Conservation (phyloP, 768 basidiomycete species). For the Coprinopsis marcescibilis region DNA sequence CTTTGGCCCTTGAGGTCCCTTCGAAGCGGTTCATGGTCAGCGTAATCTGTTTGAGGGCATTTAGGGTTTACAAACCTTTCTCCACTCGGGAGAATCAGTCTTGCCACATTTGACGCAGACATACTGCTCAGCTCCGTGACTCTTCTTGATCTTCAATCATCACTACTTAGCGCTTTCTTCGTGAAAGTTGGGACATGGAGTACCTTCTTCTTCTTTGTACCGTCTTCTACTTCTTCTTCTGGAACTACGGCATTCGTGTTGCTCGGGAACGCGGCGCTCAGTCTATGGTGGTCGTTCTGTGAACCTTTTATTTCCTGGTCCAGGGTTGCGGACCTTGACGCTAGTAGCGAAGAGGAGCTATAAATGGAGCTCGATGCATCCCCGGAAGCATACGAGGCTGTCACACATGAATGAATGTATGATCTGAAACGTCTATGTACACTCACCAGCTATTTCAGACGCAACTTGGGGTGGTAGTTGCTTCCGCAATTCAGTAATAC, state of each 20-base stretch:
- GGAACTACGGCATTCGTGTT: constrained; percentile 11
- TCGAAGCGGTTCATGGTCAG: constrained; percentile 2
- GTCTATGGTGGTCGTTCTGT: too few species aligned
- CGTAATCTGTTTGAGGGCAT: constrained; percentile 7
- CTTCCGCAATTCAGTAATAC: constrained; percentile 38
- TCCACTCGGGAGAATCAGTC: constrained; percentile 97
- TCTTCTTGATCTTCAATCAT: constrained; percentile 38
- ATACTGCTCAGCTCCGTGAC: constrained; percentile 55
- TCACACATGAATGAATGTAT: constrained; percentile 15
- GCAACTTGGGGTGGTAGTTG: constrained; percentile 23
- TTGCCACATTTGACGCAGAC: constrained; percentile 91
- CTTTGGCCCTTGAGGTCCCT: constrained; percentile 94
- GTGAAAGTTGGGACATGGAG: too few species aligned
- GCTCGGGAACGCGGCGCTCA: too few species aligned
- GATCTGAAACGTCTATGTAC: constrained; percentile 10
- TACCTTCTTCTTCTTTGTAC: constrained; percentile 62
- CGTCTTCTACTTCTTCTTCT: constrained; percentile 46
- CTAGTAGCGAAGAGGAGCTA: constrained; percentile 28
- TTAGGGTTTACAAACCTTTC: constrained; percentile 51
- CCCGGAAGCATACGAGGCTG: background rate
- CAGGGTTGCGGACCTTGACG: constrained; percentile 4
- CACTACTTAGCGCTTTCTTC: background rate
- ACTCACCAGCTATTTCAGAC: constrained; percentile 7
- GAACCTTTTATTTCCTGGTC: background rate
- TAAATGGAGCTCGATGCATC: constrained; percentile 24